Base-by-base conservation (phyloP, 805 yeast species). In the Lachancea mirantina region DNA sequence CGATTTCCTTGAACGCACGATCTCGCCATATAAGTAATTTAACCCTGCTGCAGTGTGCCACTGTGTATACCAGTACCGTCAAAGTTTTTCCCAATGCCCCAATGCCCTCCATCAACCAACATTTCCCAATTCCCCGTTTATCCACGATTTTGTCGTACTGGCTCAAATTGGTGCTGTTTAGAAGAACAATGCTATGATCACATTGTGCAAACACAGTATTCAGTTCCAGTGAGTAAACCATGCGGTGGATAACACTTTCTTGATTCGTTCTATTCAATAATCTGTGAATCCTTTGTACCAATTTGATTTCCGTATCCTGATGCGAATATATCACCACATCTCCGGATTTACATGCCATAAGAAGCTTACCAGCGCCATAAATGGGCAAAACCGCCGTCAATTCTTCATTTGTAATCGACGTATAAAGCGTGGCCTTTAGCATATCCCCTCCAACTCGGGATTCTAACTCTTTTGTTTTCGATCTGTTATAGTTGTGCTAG, bases 81-180 rank as follows among this genome's bases (percentile, higher is more conserved):
- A 19, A 35, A 13, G 29, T 34, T 8, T 35, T 41, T 3, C 40
- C 39, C 6, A 24, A 20, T 10, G 41, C 38, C 11, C 17, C 15
- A 23, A 35, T 29, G 16, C 30, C 19, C 26, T 46, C 49, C 26
- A 45, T 32, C 14, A 46, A 23, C 59, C 60, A 55, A 11, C 47
- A 43, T 26, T 44, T 27, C 3, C 36, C 36, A 8, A 54, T 49
- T 4, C 59, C 58, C 22, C 59, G 41, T 22, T 47, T 50, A 34
- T 57, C 62, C 10, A 47, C 40, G 7, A 57, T 46, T 34, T 45
- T 42, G 34, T 57, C 62, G 38, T 49, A 57, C n/a, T 47, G 42
- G 19, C 47, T 52, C 35, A 57, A 37, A 30, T 55, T 57, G 2
- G 52, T 41, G 30, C 56, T 45, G 33, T 53, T 55, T 17, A 55